phyloP scores from a whole-genome alignment of 805 yeast genomes.

The Candida sonorensis region DNA sequence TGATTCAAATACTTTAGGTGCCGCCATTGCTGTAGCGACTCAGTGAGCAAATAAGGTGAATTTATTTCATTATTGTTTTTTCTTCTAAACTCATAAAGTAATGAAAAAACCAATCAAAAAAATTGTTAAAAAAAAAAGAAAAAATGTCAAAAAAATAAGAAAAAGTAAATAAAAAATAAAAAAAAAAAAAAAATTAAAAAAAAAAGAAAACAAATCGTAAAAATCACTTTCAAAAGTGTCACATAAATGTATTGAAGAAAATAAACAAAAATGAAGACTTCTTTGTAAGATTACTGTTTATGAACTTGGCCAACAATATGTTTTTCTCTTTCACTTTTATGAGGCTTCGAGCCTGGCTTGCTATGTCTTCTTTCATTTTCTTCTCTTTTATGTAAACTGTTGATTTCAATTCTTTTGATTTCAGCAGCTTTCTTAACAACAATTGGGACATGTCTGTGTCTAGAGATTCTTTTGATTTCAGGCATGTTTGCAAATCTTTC shows the following conservation, averaged over 20 bases:
- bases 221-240: no score
- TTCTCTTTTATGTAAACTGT: conserved; percentile 72
- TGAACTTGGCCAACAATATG: conserved; percentile 81
- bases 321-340: conserved; percentile 70
- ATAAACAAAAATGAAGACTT: background rate
- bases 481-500: conserved; percentile 96
- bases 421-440: conserved; percentile 86
- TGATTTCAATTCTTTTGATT: conserved; percentile 69
- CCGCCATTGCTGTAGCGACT: conserved; percentile 41
- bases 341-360: conserved; percentile 52
- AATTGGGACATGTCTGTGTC: conserved; percentile 88
- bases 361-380: conserved; percentile 76
- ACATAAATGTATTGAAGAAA: no score
- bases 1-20: conserved; percentile 45
- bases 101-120: no score
- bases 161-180: no score
- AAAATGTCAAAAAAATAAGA: background rate
- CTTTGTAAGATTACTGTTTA: conserved; percentile 27
- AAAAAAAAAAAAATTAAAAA: no score
- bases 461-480: conserved; percentile 79
- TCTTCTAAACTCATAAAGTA: no score
- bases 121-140: background rate
- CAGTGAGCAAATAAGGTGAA: no score
- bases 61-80: no score
- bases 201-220: no score